Evolutionary conservation across 78 protist species (phyloP), one percentile per base, ranked within the genome.

Genomic region (Polysphondylium violaceum): DNA sequence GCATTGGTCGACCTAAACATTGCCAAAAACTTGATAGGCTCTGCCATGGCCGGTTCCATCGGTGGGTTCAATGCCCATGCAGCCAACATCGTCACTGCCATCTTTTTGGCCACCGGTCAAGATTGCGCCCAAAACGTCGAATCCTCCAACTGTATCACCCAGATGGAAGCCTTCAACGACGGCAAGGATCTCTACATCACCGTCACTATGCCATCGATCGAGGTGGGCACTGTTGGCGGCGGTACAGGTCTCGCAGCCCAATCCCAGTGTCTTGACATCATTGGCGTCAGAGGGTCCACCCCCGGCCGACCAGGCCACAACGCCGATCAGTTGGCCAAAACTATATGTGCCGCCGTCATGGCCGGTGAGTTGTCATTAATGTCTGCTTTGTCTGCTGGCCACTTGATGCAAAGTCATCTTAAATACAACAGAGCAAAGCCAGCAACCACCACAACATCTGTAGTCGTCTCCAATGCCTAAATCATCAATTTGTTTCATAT

Each of bases 51-150:
- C 7, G 99, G 99, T 23, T 68, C 98, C 19, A 16, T 97, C 9
- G 99, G 98, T 25, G 99, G 99, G 6, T 94, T 86, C 90, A 98
- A 98, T 69, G 99, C 99, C 1, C 99, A 98, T 35, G 98, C 99
- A 0, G 75, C 99, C 74, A 98, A 98, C 73, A 64, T 98, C 17
- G 99, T 98, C 35, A 74, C 99, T 2, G 99, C 99, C 23, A 27
- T 98, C 56, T 98, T 76, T 87, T 86, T 98, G 19, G 99, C 99
- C 4, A 75, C 95, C 14, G 99, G 99, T 3, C 99, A 98, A 68
- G 99, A 98, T 71, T 88, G 97, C 12, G 99, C 99, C 21, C 99
- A 98, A 90, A 79, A 69, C 19, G 99, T 98, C 8, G 99, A 97
- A 74, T 74, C 94, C 12, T 87, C 98, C 55, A 90, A 72, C 51